Conservation (phyloP, 1,139 yeast species). For the Citeromyces hawaiiensis region DNA sequence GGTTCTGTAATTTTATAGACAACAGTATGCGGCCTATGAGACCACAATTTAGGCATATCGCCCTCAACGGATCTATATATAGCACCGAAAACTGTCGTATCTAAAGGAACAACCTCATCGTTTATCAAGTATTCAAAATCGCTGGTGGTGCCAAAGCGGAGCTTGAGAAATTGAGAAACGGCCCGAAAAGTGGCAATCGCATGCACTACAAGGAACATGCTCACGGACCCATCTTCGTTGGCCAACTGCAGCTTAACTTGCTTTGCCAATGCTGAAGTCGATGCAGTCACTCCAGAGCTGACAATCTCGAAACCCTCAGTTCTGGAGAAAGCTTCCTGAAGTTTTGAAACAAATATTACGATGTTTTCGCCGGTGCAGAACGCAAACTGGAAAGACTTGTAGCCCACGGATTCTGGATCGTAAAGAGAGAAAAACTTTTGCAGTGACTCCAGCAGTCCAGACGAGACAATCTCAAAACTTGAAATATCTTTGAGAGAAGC, state of each 20-base stretch:
- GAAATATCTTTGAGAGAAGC: constrained; percentile 30
- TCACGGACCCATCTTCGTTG: constrained; percentile 19
- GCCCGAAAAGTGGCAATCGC: constrained; percentile 80
- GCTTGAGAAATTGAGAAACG: constrained; percentile 47
- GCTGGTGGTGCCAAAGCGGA: constrained; percentile 15
- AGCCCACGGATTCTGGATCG: constrained; percentile 17
- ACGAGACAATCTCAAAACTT: constrained; percentile 63
- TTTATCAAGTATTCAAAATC: constrained; percentile 32
- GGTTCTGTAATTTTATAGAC: constrained; percentile 24
- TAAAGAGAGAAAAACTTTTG: constrained; percentile 3
- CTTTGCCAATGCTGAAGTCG: constrained; percentile 56
- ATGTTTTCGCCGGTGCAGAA: constrained; percentile 21
- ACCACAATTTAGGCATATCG: constrained; percentile 44
- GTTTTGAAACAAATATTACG: constrained; percentile 31
- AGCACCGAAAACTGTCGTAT: constrained; percentile 74
- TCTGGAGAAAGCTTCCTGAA: constrained; percentile 68
- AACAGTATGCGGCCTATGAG: constrained; percentile 33
- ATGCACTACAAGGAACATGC: constrained; percentile 58
- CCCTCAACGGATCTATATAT: constrained; percentile 40
- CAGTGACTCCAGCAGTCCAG: constrained; percentile 46
- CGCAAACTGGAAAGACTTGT: constrained; percentile 30
- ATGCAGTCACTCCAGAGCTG: constrained; percentile 30
- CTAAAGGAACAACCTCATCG: constrained; percentile 50
- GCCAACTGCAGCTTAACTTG: constrained; percentile 51
- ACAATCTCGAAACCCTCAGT: constrained; percentile 66